These are phyloP conservation scores for Boletus vinaceobasis DNA, from an alignment of 768 basidiomycete species.

Conservation along the genomic window DNA sequence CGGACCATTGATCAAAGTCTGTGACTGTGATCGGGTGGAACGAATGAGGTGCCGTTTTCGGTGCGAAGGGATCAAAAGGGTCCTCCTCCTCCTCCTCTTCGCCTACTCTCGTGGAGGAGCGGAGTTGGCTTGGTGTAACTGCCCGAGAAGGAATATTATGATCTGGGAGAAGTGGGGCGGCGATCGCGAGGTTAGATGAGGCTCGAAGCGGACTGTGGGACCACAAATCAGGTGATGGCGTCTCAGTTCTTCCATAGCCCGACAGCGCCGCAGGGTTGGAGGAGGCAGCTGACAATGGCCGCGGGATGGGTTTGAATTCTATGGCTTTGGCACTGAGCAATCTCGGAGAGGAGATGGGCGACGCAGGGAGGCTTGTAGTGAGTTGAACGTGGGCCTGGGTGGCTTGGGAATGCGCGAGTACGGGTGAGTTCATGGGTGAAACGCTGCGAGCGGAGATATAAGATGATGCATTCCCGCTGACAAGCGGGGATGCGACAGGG, in stretches of 20 bases:
- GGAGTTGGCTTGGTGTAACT: conserved; percentile 67
- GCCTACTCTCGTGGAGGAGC: conserved; percentile 56
- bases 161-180: conserved; percentile 83
- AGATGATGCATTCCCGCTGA: conserved; percentile 49
- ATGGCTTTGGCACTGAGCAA: conserved; percentile 86
- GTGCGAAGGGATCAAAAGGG: conserved; percentile 75
- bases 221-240: conserved; percentile 90
- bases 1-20: conserved; percentile 61
- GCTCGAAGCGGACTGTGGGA: conserved; percentile 66
- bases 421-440: conserved; percentile 64
- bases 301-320: conserved; percentile 82
- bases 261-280: conserved; percentile 49
- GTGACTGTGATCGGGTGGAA: conserved; percentile 63
- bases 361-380: conserved; percentile 79
- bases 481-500: conserved; percentile 72
- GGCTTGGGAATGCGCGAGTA: conserved; percentile 53
- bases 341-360: conserved; percentile 81
- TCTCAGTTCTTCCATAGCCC: conserved; percentile 57
- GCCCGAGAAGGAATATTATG: conserved; percentile 48
- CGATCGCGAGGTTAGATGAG: conserved; percentile 85
- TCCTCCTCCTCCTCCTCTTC: conserved; percentile 77
- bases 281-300: conserved; percentile 73
- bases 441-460: conserved; percentile 54
- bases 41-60: conserved; percentile 42
- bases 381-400: conserved; percentile 58